A percentile compares a stretch with the other conserved stretches of the same genome.
These are phyloP conservation scores for Arachis stenosperma DNA, from an alignment of 306 rosid genomes.

Conservation along the genomic window DNA sequence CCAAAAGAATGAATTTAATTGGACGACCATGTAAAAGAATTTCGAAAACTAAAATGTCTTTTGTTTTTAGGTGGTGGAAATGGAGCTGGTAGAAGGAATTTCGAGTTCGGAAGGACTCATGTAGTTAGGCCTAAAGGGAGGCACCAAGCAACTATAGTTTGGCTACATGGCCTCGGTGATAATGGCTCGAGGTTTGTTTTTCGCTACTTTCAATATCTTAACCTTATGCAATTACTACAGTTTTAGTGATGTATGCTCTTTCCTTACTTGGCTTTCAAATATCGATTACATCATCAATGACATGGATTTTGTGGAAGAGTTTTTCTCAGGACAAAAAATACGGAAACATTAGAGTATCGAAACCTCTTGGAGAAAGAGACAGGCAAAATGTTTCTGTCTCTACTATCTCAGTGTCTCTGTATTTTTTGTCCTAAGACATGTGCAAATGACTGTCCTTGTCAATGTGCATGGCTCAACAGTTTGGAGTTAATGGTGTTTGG, in stretches of 20 bases:
- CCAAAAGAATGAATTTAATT: too few species aligned
- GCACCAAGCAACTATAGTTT: slow-evolving; percentile 92
- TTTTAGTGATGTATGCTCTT: slow-evolving; percentile 20
- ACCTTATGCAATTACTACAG: slow-evolving; percentile 14
- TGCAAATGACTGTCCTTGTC: slow-evolving; percentile 41
- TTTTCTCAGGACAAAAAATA: background rate
- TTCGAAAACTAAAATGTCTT: too few species aligned
- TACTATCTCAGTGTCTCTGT: too few species aligned
- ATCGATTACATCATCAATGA: slow-evolving; percentile 1
- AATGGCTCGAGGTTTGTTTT: slow-evolving; percentile 79
- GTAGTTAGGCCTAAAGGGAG: slow-evolving; percentile 89
- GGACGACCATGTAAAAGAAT: too few species aligned
- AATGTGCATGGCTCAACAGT: slow-evolving; percentile 61
- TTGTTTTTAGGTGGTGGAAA: slow-evolving; percentile 67
- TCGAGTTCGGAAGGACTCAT: slow-evolving; percentile 92
- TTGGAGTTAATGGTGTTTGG: slow-evolving; percentile 35
- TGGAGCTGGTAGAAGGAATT: slow-evolving; percentile 63
- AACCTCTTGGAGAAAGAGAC: too few species aligned
- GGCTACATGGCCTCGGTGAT: slow-evolving; percentile 95
- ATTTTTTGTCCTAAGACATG: slow-evolving; percentile 25
- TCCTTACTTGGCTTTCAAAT: background rate
- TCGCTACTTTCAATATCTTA: slow-evolving; percentile 28
- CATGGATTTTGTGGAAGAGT: slow-evolving; percentile 28
- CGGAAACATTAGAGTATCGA: too few species aligned
- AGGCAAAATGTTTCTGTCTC: too few species aligned